Evolutionary conservation across 2,329 filamentous ascomycete genomes (phyloP).

Genomic region (Fusarium coffeatum): DNA sequence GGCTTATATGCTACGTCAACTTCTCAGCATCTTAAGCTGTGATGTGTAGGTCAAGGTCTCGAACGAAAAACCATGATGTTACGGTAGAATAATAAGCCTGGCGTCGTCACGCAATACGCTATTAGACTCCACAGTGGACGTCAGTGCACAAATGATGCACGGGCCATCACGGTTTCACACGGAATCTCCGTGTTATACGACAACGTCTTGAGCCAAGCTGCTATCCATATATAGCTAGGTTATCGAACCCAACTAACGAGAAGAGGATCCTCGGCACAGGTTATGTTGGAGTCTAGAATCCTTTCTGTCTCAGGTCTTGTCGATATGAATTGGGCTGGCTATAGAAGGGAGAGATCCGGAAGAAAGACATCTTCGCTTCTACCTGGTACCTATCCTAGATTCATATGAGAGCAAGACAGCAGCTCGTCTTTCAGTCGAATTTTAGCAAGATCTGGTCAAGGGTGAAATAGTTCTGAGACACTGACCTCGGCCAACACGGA

Average conservation of each 20-base stretch:
- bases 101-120: not conserved
- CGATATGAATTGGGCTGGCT: no score
- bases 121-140: not conserved
- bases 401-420: not conserved
- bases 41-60: not conserved
- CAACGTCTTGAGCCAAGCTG: not conserved
- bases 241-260: not conserved
- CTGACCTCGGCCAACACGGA: not conserved
- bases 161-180: not conserved
- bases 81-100: not conserved
- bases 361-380: no score
- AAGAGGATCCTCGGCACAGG: not conserved
- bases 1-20: not conserved
- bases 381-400: not conserved
- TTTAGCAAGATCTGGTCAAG: not conserved
- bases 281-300: not conserved
- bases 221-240: not conserved
- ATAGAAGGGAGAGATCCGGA: not conserved
- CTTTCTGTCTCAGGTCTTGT: no score
- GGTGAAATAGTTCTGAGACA: not conserved
- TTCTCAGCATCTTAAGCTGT: not conserved
- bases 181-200: not conserved
- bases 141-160: not conserved
- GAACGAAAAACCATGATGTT: not conserved
- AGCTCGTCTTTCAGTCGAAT: not conserved